phyloP scores from a whole-genome alignment of 805 yeast species.

The Wickerhamomyces bisporus region DNA sequence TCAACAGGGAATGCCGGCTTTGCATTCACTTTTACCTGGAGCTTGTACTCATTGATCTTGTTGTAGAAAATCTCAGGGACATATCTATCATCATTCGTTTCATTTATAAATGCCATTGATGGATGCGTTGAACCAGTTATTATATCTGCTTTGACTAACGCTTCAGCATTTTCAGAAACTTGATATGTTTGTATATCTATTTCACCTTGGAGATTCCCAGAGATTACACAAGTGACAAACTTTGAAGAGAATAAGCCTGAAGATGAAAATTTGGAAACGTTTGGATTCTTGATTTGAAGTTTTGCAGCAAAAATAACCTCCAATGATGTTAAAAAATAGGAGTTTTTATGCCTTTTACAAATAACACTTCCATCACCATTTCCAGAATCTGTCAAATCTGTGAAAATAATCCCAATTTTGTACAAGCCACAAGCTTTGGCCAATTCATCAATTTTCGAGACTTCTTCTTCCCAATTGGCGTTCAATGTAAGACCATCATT shows the following conservation, averaged over 20 bases:
- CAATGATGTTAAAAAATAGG: slow-evolving; percentile 83
- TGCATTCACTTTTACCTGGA: slow-evolving; percentile 83
- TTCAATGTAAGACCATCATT: slow-evolving; percentile 77
- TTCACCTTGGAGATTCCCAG: slow-evolving; percentile 85
- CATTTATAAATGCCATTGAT: slow-evolving; percentile 73
- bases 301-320: slow-evolving; percentile 82
- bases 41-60: slow-evolving; percentile 79
- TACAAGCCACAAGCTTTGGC: slow-evolving; percentile 56
- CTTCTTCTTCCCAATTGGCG: slow-evolving; percentile 46
- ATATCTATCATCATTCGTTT: slow-evolving; percentile 66
- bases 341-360: slow-evolving; percentile 88
- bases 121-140: slow-evolving; percentile 89
- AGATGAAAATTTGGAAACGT: slow-evolving; percentile 56
- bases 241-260: slow-evolving; percentile 74
- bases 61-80: slow-evolving; percentile 93
- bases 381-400: slow-evolving; percentile 88
- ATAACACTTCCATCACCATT: slow-evolving; percentile 82
- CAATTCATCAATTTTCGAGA: slow-evolving; percentile 40
- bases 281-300: slow-evolving; percentile 64
- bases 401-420: slow-evolving; percentile 80
- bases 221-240: slow-evolving; percentile 87
- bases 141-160: slow-evolving; percentile 78
- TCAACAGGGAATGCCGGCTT: slow-evolving; percentile 94
- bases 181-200: slow-evolving; percentile 91
- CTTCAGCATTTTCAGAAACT: slow-evolving; percentile 84